phyloP scores from a whole-genome alignment of 805 yeast species.

The Wickerhamomyces mucosus region DNA sequence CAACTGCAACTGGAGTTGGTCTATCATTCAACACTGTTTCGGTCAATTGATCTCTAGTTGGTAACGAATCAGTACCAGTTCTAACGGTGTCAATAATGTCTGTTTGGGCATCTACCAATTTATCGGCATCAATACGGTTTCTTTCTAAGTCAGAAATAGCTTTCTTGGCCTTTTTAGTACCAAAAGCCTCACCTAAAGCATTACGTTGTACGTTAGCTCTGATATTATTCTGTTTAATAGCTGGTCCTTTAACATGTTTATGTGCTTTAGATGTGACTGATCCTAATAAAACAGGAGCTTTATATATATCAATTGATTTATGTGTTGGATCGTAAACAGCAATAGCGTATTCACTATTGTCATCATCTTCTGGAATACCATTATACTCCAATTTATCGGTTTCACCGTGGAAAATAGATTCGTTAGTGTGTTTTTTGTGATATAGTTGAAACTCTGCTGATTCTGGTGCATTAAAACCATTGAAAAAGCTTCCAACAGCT shows the following conservation, averaged over 20 bases:
- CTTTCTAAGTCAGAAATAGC: constrained; percentile 74
- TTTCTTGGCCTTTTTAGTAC: constrained; percentile 92
- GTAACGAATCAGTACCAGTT: constrained; percentile 60
- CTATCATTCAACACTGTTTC: constrained; percentile 54
- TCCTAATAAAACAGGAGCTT: constrained; percentile 53
- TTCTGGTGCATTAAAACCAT: constrained; percentile 58
- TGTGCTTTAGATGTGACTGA: constrained; percentile 54
- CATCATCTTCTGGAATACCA: constrained; percentile 37
- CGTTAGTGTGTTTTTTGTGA: constrained; percentile 25
- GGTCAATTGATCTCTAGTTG: constrained; percentile 56
- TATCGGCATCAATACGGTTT: constrained; percentile 80
- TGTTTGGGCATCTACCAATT: constrained; percentile 61
- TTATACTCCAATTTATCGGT: constrained; percentile 62
- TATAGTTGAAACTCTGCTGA: constrained; percentile 55
- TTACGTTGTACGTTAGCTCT: constrained; percentile 54
- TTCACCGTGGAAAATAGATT: constrained; percentile 69
- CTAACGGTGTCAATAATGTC: constrained; percentile 79
- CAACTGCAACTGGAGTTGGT: constrained; percentile 73
- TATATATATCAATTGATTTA: constrained; percentile 54
- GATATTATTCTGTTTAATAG: constrained; percentile 46
- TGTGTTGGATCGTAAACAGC: constrained; percentile 71
- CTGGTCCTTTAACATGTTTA: constrained; percentile 51
- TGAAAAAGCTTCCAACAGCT: constrained; percentile 67
- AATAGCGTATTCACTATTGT: constrained; percentile 44
- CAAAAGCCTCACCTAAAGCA: constrained; percentile 90